phyloP scores from a whole-genome alignment of 495 filamentous ascomycete genomes.

The Trypethelium eluteriae region DNA sequence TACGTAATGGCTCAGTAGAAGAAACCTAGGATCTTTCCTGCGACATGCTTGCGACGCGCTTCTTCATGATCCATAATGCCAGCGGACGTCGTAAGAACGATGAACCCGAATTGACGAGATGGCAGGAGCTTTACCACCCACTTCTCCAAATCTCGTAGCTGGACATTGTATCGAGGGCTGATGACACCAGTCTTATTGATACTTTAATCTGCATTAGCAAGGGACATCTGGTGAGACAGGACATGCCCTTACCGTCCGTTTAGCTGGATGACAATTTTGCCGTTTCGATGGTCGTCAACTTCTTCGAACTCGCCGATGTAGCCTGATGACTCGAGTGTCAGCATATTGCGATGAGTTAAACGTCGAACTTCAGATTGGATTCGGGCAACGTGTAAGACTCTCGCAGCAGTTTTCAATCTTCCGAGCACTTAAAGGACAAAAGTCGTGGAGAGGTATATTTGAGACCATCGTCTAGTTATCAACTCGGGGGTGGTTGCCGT shows the following conservation, averaged over 20 bases:
- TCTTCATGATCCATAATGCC: constrained; percentile 99
- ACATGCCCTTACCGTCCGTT: constrained; percentile 55
- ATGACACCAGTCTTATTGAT: constrained; percentile 99
- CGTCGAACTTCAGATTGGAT: constrained; percentile 62
- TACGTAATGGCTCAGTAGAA: constrained; percentile 60
- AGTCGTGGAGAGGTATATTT: constrained; percentile 59
- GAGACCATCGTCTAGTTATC: constrained; percentile 99
- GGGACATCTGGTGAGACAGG: background rate
- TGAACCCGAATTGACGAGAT: constrained; percentile 98
- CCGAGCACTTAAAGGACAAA: constrained; percentile 99
- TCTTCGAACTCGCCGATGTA: constrained; percentile 99
- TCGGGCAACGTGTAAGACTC: constrained; percentile 95
- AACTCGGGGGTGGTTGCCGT: constrained; percentile 57
- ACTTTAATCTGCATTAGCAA: constrained; percentile 33
- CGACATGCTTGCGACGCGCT: constrained; percentile 93
- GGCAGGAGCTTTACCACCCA: constrained; percentile 98
- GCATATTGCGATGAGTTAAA: constrained; percentile 89
- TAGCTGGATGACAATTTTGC: constrained; percentile 96
- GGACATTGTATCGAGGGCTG: constrained; percentile 96
- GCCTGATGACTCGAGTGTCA: constrained; percentile 55
- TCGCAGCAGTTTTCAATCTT: constrained; percentile 64
- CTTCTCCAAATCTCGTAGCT: constrained; percentile 90
- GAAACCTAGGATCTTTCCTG: constrained; percentile 94
- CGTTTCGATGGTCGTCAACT: constrained; percentile 97
- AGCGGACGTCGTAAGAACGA: constrained; percentile 95